A percentile compares a stretch with the other conserved stretches of the same genome.
phyloP scores from a whole-genome alignment of 1,139 yeast genomes.

The Geotrichum fermentans region DNA sequence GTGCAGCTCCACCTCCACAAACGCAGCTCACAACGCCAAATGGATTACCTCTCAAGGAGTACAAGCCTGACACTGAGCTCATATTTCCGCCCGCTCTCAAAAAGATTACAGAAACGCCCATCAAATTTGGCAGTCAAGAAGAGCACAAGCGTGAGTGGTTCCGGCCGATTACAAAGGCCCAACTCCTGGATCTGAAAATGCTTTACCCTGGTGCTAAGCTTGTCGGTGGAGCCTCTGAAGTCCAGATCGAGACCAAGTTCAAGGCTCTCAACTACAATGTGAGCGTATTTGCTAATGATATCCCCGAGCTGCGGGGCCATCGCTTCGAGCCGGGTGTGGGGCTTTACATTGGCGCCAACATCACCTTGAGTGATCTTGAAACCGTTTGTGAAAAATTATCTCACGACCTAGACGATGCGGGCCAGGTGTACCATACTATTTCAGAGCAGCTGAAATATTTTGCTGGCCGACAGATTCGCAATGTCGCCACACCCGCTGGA shows the following conservation, averaged over 20 bases:
- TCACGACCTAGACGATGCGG: conserved; percentile 24
- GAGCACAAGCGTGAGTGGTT: conserved; percentile 35
- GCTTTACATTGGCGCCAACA: conserved; percentile 41
- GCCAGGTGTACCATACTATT: conserved; percentile 39
- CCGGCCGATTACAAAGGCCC: conserved; percentile 41
- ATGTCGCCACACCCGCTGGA: conserved; percentile 48
- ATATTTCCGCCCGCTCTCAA: conserved; percentile 41
- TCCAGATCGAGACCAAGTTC: conserved; percentile 44
- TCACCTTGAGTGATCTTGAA: conserved; percentile 41
- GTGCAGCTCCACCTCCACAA: conserved; percentile 23
- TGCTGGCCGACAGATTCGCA: conserved; percentile 47
- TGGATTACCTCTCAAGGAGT: conserved; percentile 40
- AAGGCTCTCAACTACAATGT: conserved; percentile 42
- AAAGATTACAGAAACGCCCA: conserved; percentile 31
- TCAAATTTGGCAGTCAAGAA: conserved; percentile 36
- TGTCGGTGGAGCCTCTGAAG: conserved; percentile 47
- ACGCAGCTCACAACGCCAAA: conserved; percentile 33
- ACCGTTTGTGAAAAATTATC: conserved; percentile 35
- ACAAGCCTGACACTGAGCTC: conserved; percentile 39
- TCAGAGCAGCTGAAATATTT: conserved; percentile 43
- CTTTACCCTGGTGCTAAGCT: conserved; percentile 40
- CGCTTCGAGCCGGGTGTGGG: conserved; percentile 39
- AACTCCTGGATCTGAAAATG: conserved; percentile 37
- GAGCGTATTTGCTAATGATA: conserved; percentile 41
- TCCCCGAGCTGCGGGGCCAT: conserved; percentile 38